phyloP scores from a whole-genome alignment of 108 stramenopile species.

The Asterionellopsis glacialis region DNA sequence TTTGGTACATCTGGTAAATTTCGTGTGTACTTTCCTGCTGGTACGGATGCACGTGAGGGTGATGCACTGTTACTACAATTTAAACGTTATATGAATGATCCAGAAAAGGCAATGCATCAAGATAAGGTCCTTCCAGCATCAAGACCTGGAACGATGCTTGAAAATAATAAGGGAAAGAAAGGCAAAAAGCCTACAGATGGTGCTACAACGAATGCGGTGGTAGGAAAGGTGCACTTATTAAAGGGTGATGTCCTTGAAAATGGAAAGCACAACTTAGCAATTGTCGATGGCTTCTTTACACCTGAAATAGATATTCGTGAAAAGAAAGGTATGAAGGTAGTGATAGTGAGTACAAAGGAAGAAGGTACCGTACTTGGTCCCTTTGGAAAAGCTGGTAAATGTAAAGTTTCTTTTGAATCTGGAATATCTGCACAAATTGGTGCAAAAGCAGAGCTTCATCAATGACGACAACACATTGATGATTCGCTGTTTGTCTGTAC shows the following conservation, averaged over 20 bases:
- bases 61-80: constrained; percentile 67
- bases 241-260: constrained; percentile 75
- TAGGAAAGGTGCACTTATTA: constrained; percentile 70
- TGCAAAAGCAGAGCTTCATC: constrained; percentile 29
- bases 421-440: constrained; percentile 60
- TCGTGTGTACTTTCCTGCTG: constrained; percentile 79
- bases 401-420: constrained; percentile 81
- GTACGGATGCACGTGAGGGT: constrained; percentile 65
- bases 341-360: constrained; percentile 52
- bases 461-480: too few species aligned
- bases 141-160: constrained; percentile 59
- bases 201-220: not conserved
- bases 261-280: constrained; percentile 64
- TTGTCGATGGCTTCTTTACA: constrained; percentile 84
- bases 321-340: constrained; percentile 52
- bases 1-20: constrained; percentile 93
- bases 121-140: constrained; percentile 55
- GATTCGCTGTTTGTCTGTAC: too few species aligned
- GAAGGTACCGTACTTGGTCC: constrained; percentile 71
- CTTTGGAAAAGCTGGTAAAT: constrained; percentile 95
- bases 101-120: constrained; percentile 81
- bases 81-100: constrained; percentile 78
- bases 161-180: constrained; percentile 45
- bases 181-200: constrained; percentile 15
- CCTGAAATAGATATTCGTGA: constrained; percentile 82